phyloP scores from a whole-genome alignment of 2,329 filamentous ascomycete genomes.

The Aspergillus vadensis region DNA sequence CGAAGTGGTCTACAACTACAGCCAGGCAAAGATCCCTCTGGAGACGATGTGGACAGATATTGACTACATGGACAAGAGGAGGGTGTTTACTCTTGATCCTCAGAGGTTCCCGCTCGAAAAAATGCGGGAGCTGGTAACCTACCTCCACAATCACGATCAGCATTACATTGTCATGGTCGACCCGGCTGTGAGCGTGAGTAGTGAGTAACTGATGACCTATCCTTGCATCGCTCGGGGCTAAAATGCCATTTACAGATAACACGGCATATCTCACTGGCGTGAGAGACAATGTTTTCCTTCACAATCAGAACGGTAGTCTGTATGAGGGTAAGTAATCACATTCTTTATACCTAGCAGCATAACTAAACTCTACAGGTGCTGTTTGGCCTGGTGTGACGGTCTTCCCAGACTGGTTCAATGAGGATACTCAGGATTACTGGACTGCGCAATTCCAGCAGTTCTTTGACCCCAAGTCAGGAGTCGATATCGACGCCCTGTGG shows the following conservation, averaged over 20 bases:
- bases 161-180: constrained; percentile 80
- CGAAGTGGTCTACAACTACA: constrained; percentile 48
- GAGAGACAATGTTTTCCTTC: constrained; percentile 58
- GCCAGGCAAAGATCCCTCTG: constrained; percentile 43
- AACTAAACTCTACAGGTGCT: constrained; percentile 52
- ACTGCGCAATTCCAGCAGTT: constrained; percentile 66
- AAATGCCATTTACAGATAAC: constrained; percentile 45
- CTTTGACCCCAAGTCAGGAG: constrained; percentile 64
- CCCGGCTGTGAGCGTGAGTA: constrained; percentile 45
- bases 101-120: constrained; percentile 41
- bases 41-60: constrained; percentile 52
- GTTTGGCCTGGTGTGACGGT: constrained; percentile 76
- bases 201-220: constrained; percentile 23
- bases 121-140: constrained; percentile 66
- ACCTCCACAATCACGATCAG: constrained; percentile 68
- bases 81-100: constrained; percentile 44
- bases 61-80: constrained; percentile 44
- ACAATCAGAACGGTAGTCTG: constrained; percentile 56
- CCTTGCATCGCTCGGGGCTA: background rate
- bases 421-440: constrained; percentile 68
- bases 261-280: constrained; percentile 63
- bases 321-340: constrained; percentile 44
- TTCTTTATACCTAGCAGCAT: background rate
- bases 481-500: constrained; percentile 78
- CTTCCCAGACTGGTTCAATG: constrained; percentile 76